Evolutionary conservation across 2,329 filamentous ascomycete genomes (phyloP), one percentile per base, ranked within the genome.

Genomic region (Alternaria conjuncta): DNA sequence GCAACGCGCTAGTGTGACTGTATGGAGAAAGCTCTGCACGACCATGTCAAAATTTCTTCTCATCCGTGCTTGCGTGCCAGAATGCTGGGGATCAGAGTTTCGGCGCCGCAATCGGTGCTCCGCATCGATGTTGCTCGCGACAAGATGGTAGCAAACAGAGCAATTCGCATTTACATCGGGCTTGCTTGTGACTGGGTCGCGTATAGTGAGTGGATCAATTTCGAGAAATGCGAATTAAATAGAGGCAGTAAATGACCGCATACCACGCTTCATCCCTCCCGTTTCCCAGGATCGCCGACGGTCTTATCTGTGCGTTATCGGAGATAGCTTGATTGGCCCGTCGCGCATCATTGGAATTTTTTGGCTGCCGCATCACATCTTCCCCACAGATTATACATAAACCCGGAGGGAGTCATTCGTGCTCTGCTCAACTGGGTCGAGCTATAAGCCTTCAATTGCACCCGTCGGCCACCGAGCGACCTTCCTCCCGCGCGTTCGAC

Each of bases 381-480:
- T 72, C 76, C 74, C 76, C 75, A 72, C 76, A 71, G 71, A 67
- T 63, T 65, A 59, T 53, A 65, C 71, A 75, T 68, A 71, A 71
- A 69, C 66, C 67, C 66, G 63, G 66, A 73, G 57, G 70, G 69
- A 73, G 72, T 74, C 69, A 69, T 63, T 70, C 50, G 64, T 57
- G 69, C 65, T 67, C 71, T 75, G 68, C 71, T 71, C 67, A 64
- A 59, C 62, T 68, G 71, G 72, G 71, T 69, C 53, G 66, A 75
- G 73, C 72, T 76, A 69, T 69, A 71, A 68, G 66, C 63, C 63
- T 68, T 69, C 75, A 75, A 78, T 78, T 75, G 71, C 67, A 60
- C 62, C 55, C 57, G 59, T 60, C 60, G 63, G 58, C 60, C 66
- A 66, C 65, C 61, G 60, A 64, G 67, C 71, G 64, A 67, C 65